These are phyloP conservation scores for Argentina anserina DNA, from an alignment of 306 rosid genomes.

Conservation along the genomic window DNA sequence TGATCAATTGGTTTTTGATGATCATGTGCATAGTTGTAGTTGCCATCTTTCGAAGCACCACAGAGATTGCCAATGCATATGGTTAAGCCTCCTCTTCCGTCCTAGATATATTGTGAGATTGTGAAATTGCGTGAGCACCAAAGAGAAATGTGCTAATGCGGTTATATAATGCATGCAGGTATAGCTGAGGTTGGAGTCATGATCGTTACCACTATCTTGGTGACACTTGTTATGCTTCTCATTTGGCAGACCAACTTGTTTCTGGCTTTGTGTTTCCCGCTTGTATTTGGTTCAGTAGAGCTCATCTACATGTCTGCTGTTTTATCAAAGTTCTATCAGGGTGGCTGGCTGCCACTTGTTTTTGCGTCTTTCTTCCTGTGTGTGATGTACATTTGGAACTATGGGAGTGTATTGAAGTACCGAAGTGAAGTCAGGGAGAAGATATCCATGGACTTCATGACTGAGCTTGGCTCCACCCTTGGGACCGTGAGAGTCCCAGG, in stretches of 20 bases:
- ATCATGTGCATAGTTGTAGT: slow-evolving; percentile 84
- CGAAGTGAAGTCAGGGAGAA: slow-evolving; percentile 76
- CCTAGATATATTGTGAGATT: neutral
- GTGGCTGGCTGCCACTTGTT: slow-evolving; percentile 96
- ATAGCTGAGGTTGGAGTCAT: slow-evolving; percentile 99
- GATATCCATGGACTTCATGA: slow-evolving; percentile 75
- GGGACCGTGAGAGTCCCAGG: slow-evolving; percentile 96
- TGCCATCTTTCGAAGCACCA: slow-evolving; percentile 74
- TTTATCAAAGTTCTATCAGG: slow-evolving; percentile 63
- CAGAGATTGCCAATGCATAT: slow-evolving; percentile 94
- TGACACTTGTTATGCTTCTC: slow-evolving; percentile 86
- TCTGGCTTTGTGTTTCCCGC: slow-evolving; percentile 59
- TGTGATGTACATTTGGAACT: slow-evolving; percentile 97
- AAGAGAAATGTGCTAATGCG: slow-evolving; percentile 21
- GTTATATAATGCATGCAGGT: slow-evolving; percentile 47
- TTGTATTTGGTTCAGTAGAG: slow-evolving; percentile 82
- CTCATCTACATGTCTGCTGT: slow-evolving; percentile 76
- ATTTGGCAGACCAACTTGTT: slow-evolving; percentile 94
- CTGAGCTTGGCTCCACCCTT: slow-evolving; percentile 78
- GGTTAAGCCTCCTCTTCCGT: slow-evolving; percentile 48
- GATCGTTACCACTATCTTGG: slow-evolving; percentile 89
- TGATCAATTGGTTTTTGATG: slow-evolving; percentile 89
- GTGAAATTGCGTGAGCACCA: neutral
- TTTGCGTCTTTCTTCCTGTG: slow-evolving; percentile 76
- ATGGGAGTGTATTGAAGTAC: slow-evolving; percentile 91